These are phyloP conservation scores for Microcyclospora pomicola DNA, from an alignment of 2,329 filamentous ascomycete genomes.

Conservation along the genomic window DNA sequence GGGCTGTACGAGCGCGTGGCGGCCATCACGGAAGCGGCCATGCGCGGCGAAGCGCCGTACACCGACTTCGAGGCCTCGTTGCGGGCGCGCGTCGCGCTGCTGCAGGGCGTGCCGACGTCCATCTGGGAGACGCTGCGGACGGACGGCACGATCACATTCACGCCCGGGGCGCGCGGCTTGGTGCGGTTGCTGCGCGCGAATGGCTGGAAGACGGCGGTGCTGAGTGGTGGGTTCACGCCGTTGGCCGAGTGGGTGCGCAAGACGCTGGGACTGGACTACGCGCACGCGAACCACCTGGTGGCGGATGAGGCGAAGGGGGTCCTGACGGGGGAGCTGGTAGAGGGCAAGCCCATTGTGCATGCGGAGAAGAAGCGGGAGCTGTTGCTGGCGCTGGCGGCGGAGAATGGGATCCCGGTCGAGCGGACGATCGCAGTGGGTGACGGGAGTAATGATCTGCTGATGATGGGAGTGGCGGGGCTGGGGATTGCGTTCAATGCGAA, in stretches of 20 bases:
- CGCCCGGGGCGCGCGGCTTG: conserved; percentile 63
- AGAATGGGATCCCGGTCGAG: conserved; percentile 50
- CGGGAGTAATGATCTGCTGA: conserved; percentile 68
- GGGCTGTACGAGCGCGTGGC: conserved; percentile 58
- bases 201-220: conserved; percentile 76
- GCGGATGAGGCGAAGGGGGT: conserved; percentile 39
- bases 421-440: conserved; percentile 66
- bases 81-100: conserved; percentile 62
- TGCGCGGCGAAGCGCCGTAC: conserved; percentile 62
- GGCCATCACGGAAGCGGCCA: conserved; percentile 79
- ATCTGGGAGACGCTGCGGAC: conserved; percentile 51
- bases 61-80: conserved; percentile 81
- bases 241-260: conserved; percentile 74
- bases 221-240: conserved; percentile 85
- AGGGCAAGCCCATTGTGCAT: conserved; percentile 58
- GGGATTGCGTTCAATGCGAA: conserved; percentile 79
- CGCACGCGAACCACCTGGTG: conserved; percentile 72
- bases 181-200: conserved; percentile 60
- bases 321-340: conserved; percentile 59
- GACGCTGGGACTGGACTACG: conserved; percentile 73
- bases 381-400: conserved; percentile 53
- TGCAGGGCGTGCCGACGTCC: conserved; percentile 64
- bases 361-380: conserved; percentile 61
- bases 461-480: conserved; percentile 62
- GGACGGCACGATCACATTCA: conserved; percentile 61